phyloP scores from a whole-genome alignment of 352 stramenopile genomes.

The Globisporangium rhizosaccharum region DNA sequence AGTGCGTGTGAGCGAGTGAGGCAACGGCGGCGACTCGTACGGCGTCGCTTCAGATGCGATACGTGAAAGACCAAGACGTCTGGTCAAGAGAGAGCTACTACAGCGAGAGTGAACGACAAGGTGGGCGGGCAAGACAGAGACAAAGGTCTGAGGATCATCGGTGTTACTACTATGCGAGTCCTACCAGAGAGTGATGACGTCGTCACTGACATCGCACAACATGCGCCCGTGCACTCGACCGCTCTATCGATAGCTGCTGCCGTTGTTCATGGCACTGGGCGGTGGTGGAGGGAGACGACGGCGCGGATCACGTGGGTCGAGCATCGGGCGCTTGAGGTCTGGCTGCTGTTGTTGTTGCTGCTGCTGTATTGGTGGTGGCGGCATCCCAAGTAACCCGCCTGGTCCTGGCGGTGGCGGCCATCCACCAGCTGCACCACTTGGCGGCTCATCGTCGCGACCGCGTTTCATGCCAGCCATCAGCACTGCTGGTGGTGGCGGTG shows the following conservation, averaged over 20 bases:
- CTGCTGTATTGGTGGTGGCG: not conserved
- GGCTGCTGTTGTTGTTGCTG: conserved; percentile 3
- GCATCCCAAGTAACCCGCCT: conserved; percentile 6
- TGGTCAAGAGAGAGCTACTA: too few relatives aligned
- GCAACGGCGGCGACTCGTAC: too few relatives aligned
- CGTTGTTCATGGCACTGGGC: not conserved
- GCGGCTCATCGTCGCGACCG: conserved; percentile 7
- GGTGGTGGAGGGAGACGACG: conserved; percentile 5
- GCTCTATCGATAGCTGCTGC: not conserved
- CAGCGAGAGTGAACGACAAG: too few relatives aligned
- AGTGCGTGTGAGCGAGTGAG: too few relatives aligned
- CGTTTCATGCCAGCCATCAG: conserved; percentile 16
- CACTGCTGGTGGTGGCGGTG: conserved; percentile 15
- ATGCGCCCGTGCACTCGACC: too few relatives aligned
- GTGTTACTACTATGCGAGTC: too few relatives aligned
- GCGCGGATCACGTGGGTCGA: conserved; percentile 11
- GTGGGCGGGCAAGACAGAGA: too few relatives aligned
- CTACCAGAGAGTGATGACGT: too few relatives aligned
- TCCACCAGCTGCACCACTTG: not conserved
- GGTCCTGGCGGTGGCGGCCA: conserved; percentile 10
- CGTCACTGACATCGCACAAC: not conserved
- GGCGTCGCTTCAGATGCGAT: too few relatives aligned
- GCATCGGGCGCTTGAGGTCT: conserved; percentile 10
- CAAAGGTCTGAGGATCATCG: too few relatives aligned
- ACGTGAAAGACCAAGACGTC: too few relatives aligned